Base-by-base conservation (phyloP, 2,329 filamentous ascomycete genomes). In the Biscogniauxia marginata region DNA sequence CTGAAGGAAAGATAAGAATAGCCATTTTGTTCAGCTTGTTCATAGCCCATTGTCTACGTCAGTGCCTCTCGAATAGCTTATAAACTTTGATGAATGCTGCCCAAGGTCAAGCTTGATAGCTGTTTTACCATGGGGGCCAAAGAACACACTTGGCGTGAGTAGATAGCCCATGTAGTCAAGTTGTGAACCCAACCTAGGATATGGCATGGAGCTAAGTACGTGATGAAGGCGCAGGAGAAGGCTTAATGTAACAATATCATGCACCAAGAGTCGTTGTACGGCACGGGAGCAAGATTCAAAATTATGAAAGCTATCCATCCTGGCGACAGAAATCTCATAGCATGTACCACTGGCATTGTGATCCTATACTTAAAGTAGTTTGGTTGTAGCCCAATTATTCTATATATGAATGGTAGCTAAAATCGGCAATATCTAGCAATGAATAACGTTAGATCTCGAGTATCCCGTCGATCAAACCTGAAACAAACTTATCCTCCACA, bases 401-500 rank as follows among this genome's bases (percentile, higher is more conserved):
- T 39, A 39, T 11, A 39, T 39, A 11, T 39, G 30, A 39, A 39
- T 39, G 30, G 30, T 39, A 39, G 30, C 30, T 39, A 39, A 58
- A 46, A 23, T 57, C 23, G 23, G 18, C 24, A 58, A 13, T 7
- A 22, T 49, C 30, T 18, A 25, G 45, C 21, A 43, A 45, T 55
- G 52, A 30, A 47, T 50, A 43, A 50, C 49, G 21, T 46, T 51
- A 50, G 43, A 51, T 39, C 30, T 39, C 30, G 30, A 39, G 30
- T n/a, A n/a, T 16, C 13, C 5, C 30, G 30, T 55, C 46, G 47
- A 49, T 49, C 46, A 53, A 53, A 52, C 52, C 19, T 50, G 51
- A 59, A 46, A 21, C 51, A 4, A 20, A 46, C 46, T n/a, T 55
- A 52, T 56, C 21, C 56, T 51, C 49, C 56, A 54, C 45, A 49